Base-by-base conservation (phyloP, 1,284 basidiomycete species). In the Athelia psychrophila region DNA sequence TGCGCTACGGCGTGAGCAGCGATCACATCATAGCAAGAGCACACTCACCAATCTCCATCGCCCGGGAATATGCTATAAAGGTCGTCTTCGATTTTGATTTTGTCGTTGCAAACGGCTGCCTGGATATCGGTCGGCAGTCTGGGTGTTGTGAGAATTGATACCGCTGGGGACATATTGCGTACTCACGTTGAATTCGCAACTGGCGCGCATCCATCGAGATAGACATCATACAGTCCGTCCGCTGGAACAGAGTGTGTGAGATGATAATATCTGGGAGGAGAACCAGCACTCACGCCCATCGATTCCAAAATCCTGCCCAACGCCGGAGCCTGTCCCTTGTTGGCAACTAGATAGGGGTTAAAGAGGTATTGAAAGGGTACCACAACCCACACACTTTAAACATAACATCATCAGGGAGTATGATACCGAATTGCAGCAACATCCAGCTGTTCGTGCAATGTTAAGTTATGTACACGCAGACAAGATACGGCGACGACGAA, bases 371-470 rank as follows among this genome's bases (percentile, higher is more conserved):
- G n/a, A 42, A 6, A n/a, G 38, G n/a, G 6, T n/a, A 42, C 6
- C 6, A n/a, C 13, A 50, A 20, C 45, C 16, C 12, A 36, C 54
- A 19, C n/a, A 58, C 57, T 57, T 61, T 47, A 61, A 47, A 44
- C 60, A 61, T n/a, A 61, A 51, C 60, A 61, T 61, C 48, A 59
- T 61, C 15, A 61, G 36, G 10, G 36, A 51, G 20, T 54, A 61
- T 2, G 60, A 54, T 32, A 59, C 52, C 8, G 59, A 59, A 33
- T 61, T 60, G 51, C 60, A 61, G 27, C 60, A 61, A 48, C 58
- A 59, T 19, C 52, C 52, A 12, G 35, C 58, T 59, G 36, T 10
- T 18, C 13, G 13, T 6, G 27, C 27, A 13, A 15, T 25, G n/a
- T n/a, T 40, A 12, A 47, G 13, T 9, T 4, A 16, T n/a, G 9